phyloP scores from a whole-genome alignment of 2,329 filamentous ascomycete species.

The Ophiosphaerella herpotricha region DNA sequence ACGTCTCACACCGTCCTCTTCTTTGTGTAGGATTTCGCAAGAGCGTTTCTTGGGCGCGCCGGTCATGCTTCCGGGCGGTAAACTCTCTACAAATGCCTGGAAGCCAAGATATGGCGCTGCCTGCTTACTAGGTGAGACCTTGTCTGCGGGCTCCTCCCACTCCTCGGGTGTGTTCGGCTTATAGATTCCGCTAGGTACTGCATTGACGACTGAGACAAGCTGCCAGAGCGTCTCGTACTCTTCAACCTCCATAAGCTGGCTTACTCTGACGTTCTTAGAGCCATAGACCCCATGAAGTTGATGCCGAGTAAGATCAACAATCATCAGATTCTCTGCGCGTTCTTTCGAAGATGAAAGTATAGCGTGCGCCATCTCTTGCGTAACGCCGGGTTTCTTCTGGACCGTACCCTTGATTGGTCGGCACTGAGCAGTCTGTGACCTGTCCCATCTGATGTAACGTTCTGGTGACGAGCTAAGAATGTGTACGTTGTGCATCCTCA shows the following conservation, averaged over 20 bases:
- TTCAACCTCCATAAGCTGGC: slow-evolving; percentile 82
- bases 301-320: slow-evolving; percentile 93
- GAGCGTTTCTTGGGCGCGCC: slow-evolving; percentile 93
- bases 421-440: slow-evolving; percentile 70
- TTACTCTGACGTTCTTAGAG: slow-evolving; percentile 72
- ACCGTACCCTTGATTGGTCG: slow-evolving; percentile 97
- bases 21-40: slow-evolving; percentile 75
- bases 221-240: slow-evolving; percentile 91
- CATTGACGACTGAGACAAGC: slow-evolving; percentile 87
- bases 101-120: slow-evolving; percentile 60
- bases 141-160: slow-evolving; percentile 36
- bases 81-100: slow-evolving; percentile 74
- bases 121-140: slow-evolving; percentile 13
- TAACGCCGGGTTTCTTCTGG: slow-evolving; percentile 72
- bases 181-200: slow-evolving; percentile 44
- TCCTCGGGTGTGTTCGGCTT: slow-evolving; percentile 34
- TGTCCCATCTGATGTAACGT: slow-evolving; percentile 76
- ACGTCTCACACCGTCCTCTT: slow-evolving; percentile 68
- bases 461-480: slow-evolving; percentile 86
- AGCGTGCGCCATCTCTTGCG: slow-evolving; percentile 70
- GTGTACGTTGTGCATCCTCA: slow-evolving; percentile 66
- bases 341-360: slow-evolving; percentile 85
- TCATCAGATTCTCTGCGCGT: slow-evolving; percentile 96
- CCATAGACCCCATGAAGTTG: slow-evolving; percentile 87
- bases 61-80: slow-evolving; percentile 95